Evolutionary conservation across 202 grass and related monocot genomes (phyloP).

Genomic region (Panicum virgatum): DNA sequence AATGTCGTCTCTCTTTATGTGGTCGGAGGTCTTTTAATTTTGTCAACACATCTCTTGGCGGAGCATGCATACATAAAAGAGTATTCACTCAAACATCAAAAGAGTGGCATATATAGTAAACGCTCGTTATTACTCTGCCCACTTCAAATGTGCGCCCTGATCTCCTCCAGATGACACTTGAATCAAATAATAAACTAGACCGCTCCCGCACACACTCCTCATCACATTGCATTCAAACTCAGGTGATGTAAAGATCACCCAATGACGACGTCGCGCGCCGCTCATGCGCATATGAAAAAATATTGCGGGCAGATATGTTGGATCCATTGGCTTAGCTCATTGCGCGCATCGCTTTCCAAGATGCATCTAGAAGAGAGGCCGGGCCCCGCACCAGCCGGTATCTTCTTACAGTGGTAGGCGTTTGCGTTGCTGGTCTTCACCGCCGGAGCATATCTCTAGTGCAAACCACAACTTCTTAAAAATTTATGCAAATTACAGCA

Average conservation of each 20-base stretch:
- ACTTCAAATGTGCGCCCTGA: background rate
- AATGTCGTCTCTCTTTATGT: too few species aligned
- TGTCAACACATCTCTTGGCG: too few species aligned
- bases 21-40: too few species aligned
- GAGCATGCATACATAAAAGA: background rate
- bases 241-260: slow-evolving; percentile 30
- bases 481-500: too few species aligned
- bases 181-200: background rate
- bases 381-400: background rate
- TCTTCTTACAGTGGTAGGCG: background rate
- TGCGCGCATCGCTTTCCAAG: slow-evolving; percentile 27
- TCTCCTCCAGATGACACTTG: background rate
- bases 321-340: background rate
- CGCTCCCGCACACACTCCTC: background rate
- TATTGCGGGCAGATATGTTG: background rate
- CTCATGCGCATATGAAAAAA: background rate
- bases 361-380: slow-evolving; percentile 41
- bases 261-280: background rate
- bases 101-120: background rate
- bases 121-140: background rate
- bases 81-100: background rate
- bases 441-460: slow-evolving; percentile 19
- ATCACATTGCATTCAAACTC: background rate
- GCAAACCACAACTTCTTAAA: too few species aligned
- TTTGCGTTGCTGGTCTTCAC: slow-evolving; percentile 29